Evolutionary conservation across 139 green algal species (phyloP).

Genomic region (Picochlorum sp.): DNA sequence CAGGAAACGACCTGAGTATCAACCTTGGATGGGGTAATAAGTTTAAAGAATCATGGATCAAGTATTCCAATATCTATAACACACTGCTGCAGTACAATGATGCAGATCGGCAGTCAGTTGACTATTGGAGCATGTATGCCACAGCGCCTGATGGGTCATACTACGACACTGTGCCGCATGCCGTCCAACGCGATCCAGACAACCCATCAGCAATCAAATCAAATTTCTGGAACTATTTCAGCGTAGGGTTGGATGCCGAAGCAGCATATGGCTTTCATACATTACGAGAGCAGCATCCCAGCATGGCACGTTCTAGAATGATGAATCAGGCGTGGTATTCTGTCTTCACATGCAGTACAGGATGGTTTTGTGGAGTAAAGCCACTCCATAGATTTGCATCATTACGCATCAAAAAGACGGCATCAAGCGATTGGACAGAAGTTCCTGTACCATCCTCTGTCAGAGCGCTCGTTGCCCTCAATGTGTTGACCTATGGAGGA

Average conservation of each 20-base stretch:
- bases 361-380: slow-evolving; percentile 62
- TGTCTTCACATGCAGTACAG: slow-evolving; percentile 41
- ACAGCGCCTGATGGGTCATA: slow-evolving; percentile 6
- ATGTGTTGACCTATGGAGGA: slow-evolving; percentile 65
- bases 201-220: slow-evolving; percentile 14
- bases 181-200: slow-evolving; percentile 4
- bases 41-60: slow-evolving; percentile 55
- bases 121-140: slow-evolving; percentile 34
- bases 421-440: slow-evolving; percentile 29
- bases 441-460: slow-evolving; percentile 43
- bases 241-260: slow-evolving; percentile 66
- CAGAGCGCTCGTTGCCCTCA: slow-evolving; percentile 67
- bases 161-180: slow-evolving; percentile 42
- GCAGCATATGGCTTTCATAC: slow-evolving; percentile 73
- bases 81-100: slow-evolving; percentile 52
- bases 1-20: slow-evolving; percentile 70
- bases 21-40: slow-evolving; percentile 65
- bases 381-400: slow-evolving; percentile 33
- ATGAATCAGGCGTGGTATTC: slow-evolving; percentile 71
- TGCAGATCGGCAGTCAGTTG: slow-evolving; percentile 24
- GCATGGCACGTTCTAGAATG: slow-evolving; percentile 27
- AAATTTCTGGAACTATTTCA: slow-evolving; percentile 80
- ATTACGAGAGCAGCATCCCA: slow-evolving; percentile 54
- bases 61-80: slow-evolving; percentile 38
- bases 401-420: slow-evolving; percentile 24